Evolutionary conservation across 768 basidiomycete species (phyloP), one percentile per base, ranked within the genome.

Genomic region (Pulveroboletus sp.): DNA sequence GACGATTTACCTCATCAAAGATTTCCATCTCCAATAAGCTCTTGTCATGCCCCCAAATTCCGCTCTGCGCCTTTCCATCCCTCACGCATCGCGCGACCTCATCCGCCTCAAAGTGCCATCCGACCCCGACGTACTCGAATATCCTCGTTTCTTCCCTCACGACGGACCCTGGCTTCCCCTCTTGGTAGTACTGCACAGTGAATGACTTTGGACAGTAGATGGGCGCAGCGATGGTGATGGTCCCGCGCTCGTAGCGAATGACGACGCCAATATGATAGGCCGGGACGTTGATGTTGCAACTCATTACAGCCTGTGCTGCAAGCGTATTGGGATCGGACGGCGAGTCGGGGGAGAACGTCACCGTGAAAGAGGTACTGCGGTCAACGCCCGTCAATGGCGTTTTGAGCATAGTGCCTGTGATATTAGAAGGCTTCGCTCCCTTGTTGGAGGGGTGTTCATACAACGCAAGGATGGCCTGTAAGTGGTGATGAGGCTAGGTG

Each of bases 41-140:
- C 72, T 92, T 91, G 36, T 83, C 80, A 57, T 85, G 85, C 1
- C 82, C 77, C 88, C 90, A 92, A 27, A 81, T 58, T 5, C 73
- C 73, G 59, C 89, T 90, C 68, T 93, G 82, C 22, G 71, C 69
- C 73, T 85, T 88, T 3, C 85, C 85, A 45, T 85, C 84, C 32
- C 81, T 68, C 19, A 91, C 71, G 60, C 86, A 89, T 41, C 88
- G 69, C 16, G 88, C 91, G 11, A 91, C 89, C 51, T 93, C 90
- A 59, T 94, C 92, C 4, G 91, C 90, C 67, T 93, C 80, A 67
- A 84, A 94, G 65, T 89, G 80, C 85, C 80, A 89, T 8, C 90
- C 92, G 29, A 71, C 73, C 10, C 88, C 89, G 5, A 75, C 68
- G 59, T 84, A 83, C 35, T 80, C 73, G 53, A 85, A 81, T 23